These are phyloP conservation scores for Arthrobotrys iridis DNA, from an alignment of 2,329 filamentous ascomycete genomes.

Conservation along the genomic window DNA sequence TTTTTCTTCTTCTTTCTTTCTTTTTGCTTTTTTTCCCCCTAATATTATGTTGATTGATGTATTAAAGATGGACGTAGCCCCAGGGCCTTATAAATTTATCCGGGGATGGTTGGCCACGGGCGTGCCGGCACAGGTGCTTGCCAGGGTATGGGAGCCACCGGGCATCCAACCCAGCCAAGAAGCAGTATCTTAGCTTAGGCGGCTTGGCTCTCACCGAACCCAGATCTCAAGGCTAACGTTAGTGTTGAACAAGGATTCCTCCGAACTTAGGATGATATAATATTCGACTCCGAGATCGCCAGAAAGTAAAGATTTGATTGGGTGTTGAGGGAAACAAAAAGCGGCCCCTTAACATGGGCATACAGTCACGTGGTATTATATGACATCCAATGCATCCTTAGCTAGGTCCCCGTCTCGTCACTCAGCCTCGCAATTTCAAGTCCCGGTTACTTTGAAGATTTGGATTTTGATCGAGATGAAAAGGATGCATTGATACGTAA, in stretches of 20 bases:
- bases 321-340: background rate
- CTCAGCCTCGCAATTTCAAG: conserved; percentile 10
- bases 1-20: background rate
- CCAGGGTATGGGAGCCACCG: background rate
- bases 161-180: background rate
- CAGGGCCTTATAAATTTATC: too few species aligned
- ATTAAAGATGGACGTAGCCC: too few species aligned
- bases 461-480: conserved; percentile 11
- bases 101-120: background rate
- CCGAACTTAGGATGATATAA: conserved; percentile 10
- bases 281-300: conserved; percentile 5
- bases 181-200: background rate
- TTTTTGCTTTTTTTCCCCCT: too few species aligned
- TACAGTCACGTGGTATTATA: background rate
- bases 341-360: background rate
- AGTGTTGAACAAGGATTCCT: background rate
- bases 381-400: background rate
- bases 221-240: background rate
- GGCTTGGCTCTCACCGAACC: background rate
- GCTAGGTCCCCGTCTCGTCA: background rate
- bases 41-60: too few species aligned
- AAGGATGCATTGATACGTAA: conserved; percentile 13
- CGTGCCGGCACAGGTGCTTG: background rate
- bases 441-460: background rate
- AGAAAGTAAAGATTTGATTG: background rate